Evolutionary conservation across 2,329 filamentous ascomycete species (phyloP).

Genomic region (Colletotrichum musicola): DNA sequence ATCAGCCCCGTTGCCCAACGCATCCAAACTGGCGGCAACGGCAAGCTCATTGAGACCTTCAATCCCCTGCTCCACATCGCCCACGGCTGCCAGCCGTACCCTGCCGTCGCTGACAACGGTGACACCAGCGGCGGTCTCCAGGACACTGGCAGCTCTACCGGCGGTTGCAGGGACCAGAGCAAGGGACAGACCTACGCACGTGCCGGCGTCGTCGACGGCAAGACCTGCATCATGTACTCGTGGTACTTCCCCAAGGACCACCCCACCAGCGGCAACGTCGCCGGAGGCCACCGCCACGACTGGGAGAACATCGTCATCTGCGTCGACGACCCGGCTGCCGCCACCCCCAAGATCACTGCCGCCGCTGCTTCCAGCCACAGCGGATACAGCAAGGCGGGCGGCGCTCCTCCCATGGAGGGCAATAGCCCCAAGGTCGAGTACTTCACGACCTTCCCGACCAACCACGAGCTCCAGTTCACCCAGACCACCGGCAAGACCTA

Average conservation of each 20-base stretch:
- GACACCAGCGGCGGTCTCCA: slow-evolving; percentile 50
- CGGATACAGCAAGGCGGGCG: slow-evolving; percentile 46
- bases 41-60: slow-evolving; percentile 18
- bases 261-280: slow-evolving; percentile 45
- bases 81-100: slow-evolving; percentile 20
- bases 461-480: slow-evolving; percentile 55
- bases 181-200: slow-evolving; percentile 56
- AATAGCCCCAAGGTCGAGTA: slow-evolving; percentile 49
- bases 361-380: slow-evolving; percentile 55
- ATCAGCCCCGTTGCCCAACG: slow-evolving; percentile 2
- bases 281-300: slow-evolving; percentile 55
- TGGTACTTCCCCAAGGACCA: slow-evolving; percentile 63
- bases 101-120: slow-evolving; percentile 12
- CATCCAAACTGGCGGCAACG: slow-evolving; percentile 1
- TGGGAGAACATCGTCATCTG: slow-evolving; percentile 54
- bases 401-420: slow-evolving; percentile 38
- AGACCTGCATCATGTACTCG: slow-evolving; percentile 55
- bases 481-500: slow-evolving; percentile 51
- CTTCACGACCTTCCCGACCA: slow-evolving; percentile 45
- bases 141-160: slow-evolving; percentile 45
- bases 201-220: slow-evolving; percentile 44
- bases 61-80: slow-evolving; percentile 31
- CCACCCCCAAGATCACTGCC: slow-evolving; percentile 49
- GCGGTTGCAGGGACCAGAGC: slow-evolving; percentile 47
- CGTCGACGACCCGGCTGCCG: slow-evolving; percentile 44